Conservation (phyloP, 306 rosid genomes). For the Astragalus membranaceus region DNA sequence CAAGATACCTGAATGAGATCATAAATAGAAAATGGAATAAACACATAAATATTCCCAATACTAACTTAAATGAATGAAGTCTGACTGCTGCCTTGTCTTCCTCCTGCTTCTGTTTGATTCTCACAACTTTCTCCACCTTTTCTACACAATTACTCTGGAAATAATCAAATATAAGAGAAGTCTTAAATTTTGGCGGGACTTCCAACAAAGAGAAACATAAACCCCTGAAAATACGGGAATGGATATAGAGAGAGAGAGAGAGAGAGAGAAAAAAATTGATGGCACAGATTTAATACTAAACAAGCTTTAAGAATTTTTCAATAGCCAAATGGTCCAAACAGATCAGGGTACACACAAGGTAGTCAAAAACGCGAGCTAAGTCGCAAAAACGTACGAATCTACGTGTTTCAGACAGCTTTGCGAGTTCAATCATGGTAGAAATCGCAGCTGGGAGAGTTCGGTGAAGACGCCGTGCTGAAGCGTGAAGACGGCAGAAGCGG, state of each 20-base stretch:
- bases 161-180: slow-evolving; percentile 3
- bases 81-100: slow-evolving; percentile 57
- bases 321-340: background rate
- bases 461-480: too few relatives aligned
- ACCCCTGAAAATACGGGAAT: background rate
- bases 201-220: background rate
- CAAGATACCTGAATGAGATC: slow-evolving; percentile 12
- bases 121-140: slow-evolving; percentile 54
- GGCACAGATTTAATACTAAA: background rate
- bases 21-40: slow-evolving; percentile 3
- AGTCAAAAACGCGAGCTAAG: too few relatives aligned
- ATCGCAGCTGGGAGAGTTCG: too few relatives aligned
- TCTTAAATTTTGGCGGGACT: too few relatives aligned
- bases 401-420: too few relatives aligned
- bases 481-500: too few relatives aligned
- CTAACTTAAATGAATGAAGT: slow-evolving; percentile 79
- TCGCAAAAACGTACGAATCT: too few relatives aligned
- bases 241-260: background rate
- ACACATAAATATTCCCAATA: slow-evolving; percentile 5
- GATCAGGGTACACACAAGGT: background rate
- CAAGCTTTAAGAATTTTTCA: slow-evolving; percentile 10
- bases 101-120: slow-evolving; percentile 70
- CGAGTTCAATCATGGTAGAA: too few relatives aligned
- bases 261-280: background rate
- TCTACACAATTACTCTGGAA: slow-evolving; percentile 44